phyloP scores from a whole-genome alignment of 2,329 filamentous ascomycete species.

The Pseudogymnoascus sp. region DNA sequence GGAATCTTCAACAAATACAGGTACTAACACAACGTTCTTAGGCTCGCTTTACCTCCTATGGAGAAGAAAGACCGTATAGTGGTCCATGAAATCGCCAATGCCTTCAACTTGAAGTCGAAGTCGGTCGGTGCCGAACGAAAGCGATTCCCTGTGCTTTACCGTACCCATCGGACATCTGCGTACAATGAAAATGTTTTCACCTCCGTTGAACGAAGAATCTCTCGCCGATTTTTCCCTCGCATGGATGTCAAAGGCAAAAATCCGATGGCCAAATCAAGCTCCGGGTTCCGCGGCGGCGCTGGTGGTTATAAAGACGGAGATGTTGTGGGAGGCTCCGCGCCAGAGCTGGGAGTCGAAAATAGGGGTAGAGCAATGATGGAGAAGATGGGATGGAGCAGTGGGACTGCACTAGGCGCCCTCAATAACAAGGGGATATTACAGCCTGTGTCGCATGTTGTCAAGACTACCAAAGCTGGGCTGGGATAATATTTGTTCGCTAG shows the following conservation, averaged over 20 bases:
- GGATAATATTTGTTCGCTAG: slow-evolving; percentile 35
- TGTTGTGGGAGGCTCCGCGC: slow-evolving; percentile 74
- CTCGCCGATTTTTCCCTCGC: slow-evolving; percentile 48
- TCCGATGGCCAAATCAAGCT: slow-evolving; percentile 24
- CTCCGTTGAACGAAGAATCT: slow-evolving; percentile 38
- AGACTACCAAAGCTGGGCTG: slow-evolving; percentile 75
- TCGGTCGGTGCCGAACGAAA: slow-evolving; percentile 67
- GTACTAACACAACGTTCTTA: slow-evolving; percentile 29
- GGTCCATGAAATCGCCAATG: slow-evolving; percentile 70
- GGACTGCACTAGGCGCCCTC: slow-evolving; percentile 70
- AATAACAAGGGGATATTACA: slow-evolving; percentile 85
- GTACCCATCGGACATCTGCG: slow-evolving; percentile 57
- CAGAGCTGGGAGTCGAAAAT: slow-evolving; percentile 75
- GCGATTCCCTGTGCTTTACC: slow-evolving; percentile 70
- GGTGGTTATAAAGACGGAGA: slow-evolving; percentile 73
- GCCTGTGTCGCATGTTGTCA: slow-evolving; percentile 80
- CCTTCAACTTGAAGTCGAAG: slow-evolving; percentile 73
- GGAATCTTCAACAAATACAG: background rate
- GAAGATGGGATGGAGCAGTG: slow-evolving; percentile 94
- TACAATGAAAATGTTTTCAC: slow-evolving; percentile 53
- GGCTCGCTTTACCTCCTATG: slow-evolving; percentile 75
- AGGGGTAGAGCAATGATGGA: slow-evolving; percentile 81
- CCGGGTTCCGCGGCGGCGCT: slow-evolving; percentile 32
- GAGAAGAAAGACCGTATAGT: slow-evolving; percentile 67
- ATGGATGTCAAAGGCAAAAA: slow-evolving; percentile 36